A percentile compares a stretch with the other conserved stretches of the same genome.
phyloP scores from a whole-genome alignment of 1,284 basidiomycete genomes.

The Xerocomus nothofagi region DNA sequence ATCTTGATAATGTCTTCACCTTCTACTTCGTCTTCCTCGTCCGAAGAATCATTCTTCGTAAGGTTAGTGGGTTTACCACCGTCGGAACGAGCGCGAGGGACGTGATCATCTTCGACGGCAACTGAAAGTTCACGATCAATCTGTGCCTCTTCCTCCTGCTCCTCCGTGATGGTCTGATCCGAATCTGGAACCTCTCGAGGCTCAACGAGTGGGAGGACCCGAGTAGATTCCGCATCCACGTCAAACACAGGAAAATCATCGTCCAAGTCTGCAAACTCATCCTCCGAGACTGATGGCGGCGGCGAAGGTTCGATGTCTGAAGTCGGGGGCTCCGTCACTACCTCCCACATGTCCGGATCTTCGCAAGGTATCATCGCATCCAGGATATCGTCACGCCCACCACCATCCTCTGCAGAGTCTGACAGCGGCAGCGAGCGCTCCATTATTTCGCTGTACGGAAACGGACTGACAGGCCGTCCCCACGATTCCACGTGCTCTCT shows the following conservation, averaged over 20 bases:
- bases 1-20: conserved; percentile 64
- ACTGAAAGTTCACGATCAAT: conserved; percentile 42
- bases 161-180: conserved; percentile 19
- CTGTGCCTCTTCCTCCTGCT: conserved; percentile 37
- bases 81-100: not conserved
- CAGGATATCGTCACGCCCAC: not conserved
- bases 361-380: conserved; percentile 5
- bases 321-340: conserved; percentile 25
- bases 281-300: conserved; percentile 13
- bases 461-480: conserved; percentile 71
- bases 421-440: conserved; percentile 28
- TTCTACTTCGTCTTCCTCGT: conserved; percentile 36
- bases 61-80: not conserved
- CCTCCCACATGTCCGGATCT: conserved; percentile 19
- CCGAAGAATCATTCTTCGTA: conserved; percentile 14
- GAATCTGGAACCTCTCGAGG: not conserved
- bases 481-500: conserved; percentile 50
- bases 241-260: conserved; percentile 21
- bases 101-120: conserved; percentile 24
- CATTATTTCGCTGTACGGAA: conserved; percentile 41
- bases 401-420: conserved; percentile 11
- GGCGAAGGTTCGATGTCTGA: conserved; percentile 26
- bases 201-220: conserved; percentile 4
- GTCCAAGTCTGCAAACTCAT: conserved; percentile 23
- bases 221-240: conserved; percentile 19